Percentiles rank a stretch among this genome's conserved stretches.
These are phyloP conservation scores for Mesembryanthemum crystallinum DNA, from an alignment of 148 eudicot species.

Conservation along the genomic window DNA sequence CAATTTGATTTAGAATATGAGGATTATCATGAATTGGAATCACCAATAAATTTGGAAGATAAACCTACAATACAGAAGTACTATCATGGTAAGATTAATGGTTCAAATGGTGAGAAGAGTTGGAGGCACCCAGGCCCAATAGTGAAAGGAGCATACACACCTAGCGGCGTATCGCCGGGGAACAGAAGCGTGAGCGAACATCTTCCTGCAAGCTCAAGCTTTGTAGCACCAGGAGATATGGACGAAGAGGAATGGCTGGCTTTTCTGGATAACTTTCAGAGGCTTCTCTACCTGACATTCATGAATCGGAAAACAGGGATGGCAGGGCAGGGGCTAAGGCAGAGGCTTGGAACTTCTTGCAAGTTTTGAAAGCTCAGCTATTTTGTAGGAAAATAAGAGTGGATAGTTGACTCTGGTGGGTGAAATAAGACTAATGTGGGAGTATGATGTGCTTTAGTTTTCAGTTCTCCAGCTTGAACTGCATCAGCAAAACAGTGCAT, in stretches of 20 bases:
- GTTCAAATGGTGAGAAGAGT: slow-evolving; percentile 15
- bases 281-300: slow-evolving; percentile 36
- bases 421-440: slow-evolving; percentile 3
- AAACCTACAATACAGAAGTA: not conserved
- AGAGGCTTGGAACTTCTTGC: slow-evolving; percentile 49
- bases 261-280: slow-evolving; percentile 39
- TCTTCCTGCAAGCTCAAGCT: slow-evolving; percentile 32
- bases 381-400: not conserved
- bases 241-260: slow-evolving; percentile 37
- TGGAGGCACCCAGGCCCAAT: not conserved
- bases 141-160: not conserved
- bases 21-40: slow-evolving; percentile 9
- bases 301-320: slow-evolving; percentile 22
- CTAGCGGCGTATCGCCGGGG: slow-evolving; percentile 12
- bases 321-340: slow-evolving; percentile 30
- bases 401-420: not conserved
- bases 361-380: slow-evolving; percentile 28
- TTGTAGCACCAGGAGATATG: slow-evolving; percentile 44
- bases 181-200: slow-evolving; percentile 32
- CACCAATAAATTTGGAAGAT: slow-evolving; percentile 14
- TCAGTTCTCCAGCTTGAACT: slow-evolving; percentile 6
- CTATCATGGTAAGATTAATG: not conserved
- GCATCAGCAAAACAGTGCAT: slow-evolving; percentile 3
- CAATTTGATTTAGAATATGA: slow-evolving; percentile 38
- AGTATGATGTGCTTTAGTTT: not conserved